These are phyloP conservation scores for Pilaira anomala DNA, from an alignment of 192 early-diverging fungal species.

Conservation along the genomic window DNA sequence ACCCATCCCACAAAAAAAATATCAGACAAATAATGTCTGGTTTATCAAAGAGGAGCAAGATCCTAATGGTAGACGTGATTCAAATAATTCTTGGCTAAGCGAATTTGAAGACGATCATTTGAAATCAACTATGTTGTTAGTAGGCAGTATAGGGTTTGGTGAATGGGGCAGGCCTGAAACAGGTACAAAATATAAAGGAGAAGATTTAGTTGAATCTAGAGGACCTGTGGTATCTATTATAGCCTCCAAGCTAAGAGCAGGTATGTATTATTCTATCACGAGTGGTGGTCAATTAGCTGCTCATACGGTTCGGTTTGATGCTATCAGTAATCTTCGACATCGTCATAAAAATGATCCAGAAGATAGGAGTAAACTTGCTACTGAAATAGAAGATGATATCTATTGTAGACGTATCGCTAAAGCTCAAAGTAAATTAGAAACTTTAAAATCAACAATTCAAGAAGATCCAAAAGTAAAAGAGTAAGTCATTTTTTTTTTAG, in stretches of 20 bases:
- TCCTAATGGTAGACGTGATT: not conserved
- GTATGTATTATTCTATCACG: conserved; percentile 22
- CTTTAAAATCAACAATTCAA: not conserved
- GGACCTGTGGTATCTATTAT: conserved; percentile 15
- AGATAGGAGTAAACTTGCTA: conserved; percentile 1
- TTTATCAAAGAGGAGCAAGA: not conserved
- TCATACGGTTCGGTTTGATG: conserved; percentile 16
- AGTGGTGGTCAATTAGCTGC: conserved; percentile 22
- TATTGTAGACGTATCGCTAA: not conserved
- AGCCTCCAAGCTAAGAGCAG: conserved; percentile 3
- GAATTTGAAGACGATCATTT: not conserved
- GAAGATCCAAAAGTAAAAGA: not conserved
- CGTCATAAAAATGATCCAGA: not conserved
- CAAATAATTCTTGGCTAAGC: no score
- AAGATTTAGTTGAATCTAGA: conserved; percentile 1
- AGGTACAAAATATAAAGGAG: conserved; percentile 12
- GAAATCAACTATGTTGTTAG: not conserved
- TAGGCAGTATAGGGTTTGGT: conserved; percentile 20
- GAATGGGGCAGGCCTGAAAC: conserved; percentile 12
- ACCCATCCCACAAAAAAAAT: not conserved
- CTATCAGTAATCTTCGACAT: not conserved
- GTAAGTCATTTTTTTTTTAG: not conserved
- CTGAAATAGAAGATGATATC: conserved; percentile 18
- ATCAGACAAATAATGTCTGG: not conserved
- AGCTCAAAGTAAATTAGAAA: conserved; percentile 1